Percentiles rank a stretch among this genome's conserved stretches.
phyloP scores from a whole-genome alignment of 2,329 filamentous ascomycete genomes.

The Colletotrichum sp. region DNA sequence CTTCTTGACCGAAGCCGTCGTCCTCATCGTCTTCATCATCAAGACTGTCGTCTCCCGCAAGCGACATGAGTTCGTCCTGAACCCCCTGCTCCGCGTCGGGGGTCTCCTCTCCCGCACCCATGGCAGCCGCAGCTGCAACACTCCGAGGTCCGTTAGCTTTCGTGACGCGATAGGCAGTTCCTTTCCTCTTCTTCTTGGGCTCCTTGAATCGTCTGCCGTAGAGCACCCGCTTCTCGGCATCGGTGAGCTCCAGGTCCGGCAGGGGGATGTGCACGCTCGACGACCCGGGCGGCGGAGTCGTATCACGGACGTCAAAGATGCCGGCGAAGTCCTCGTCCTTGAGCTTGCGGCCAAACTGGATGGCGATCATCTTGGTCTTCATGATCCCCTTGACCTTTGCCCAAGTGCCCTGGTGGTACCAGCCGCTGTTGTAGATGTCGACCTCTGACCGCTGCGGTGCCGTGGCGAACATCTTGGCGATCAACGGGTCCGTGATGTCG shows the following conservation, averaged over 20 bases:
- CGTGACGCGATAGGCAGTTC: constrained; percentile 23
- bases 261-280: constrained; percentile 39
- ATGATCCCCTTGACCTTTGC: constrained; percentile 86
- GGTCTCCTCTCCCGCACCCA: not conserved
- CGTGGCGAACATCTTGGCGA: constrained; percentile 69
- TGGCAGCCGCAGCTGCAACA: constrained; percentile 1
- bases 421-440: constrained; percentile 72
- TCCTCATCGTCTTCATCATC: constrained; percentile 33
- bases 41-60: constrained; percentile 25
- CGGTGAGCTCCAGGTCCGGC: constrained; percentile 42
- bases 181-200: constrained; percentile 25
- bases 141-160: constrained; percentile 14
- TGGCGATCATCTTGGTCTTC: constrained; percentile 80
- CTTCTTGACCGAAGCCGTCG: constrained; percentile 23
- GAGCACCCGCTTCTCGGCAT: constrained; percentile 37
- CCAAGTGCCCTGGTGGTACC: constrained; percentile 83
- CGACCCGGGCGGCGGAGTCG: constrained; percentile 31
- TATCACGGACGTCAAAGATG: constrained; percentile 41
- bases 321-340: constrained; percentile 51
- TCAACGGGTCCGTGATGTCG: constrained; percentile 83
- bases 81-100: not conserved
- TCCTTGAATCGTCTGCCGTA: constrained; percentile 35
- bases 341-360: constrained; percentile 61
- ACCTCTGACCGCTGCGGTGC: constrained; percentile 63
- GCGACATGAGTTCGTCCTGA: constrained; percentile 11